A percentile compares a stretch with the other conserved stretches of the same genome.
Conservation (phyloP, 2,329 filamentous ascomycete genomes). For the Colletotrichum truncatum region DNA sequence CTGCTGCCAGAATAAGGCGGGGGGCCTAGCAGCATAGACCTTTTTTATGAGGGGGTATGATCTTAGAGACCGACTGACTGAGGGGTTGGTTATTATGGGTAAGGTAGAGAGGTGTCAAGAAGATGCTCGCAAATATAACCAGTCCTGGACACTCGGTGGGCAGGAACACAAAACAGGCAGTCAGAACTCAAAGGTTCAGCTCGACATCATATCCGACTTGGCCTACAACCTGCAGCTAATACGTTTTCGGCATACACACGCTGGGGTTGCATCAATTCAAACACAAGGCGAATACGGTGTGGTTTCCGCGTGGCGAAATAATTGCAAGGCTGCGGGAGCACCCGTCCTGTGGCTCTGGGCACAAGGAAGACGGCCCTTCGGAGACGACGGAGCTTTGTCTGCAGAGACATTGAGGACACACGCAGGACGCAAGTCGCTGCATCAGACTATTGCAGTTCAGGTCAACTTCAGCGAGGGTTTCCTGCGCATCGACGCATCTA, state of each 20-base stretch:
- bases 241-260: background rate
- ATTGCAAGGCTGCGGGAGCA: conserved; percentile 13
- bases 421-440: background rate
- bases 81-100: too few species aligned
- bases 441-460: background rate
- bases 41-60: too few species aligned
- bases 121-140: too few species aligned
- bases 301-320: background rate
- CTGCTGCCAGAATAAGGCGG: too few species aligned
- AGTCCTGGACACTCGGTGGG: too few species aligned
- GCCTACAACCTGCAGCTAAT: background rate
- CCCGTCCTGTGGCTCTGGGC: conserved; percentile 12
- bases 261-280: background rate
- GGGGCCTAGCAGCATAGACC: too few species aligned
- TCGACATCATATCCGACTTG: too few species aligned
- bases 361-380: conserved; percentile 22
- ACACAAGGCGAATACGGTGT: background rate
- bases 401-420: background rate
- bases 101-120: too few species aligned
- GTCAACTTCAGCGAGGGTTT: background rate
- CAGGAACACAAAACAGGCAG: too few species aligned
- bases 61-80: too few species aligned
- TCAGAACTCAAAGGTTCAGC: too few species aligned
- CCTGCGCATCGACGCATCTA: background rate
- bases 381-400: conserved; percentile 21